phyloP scores from a whole-genome alignment of 345 rosid genomes.

The Kernera saxatilis region DNA sequence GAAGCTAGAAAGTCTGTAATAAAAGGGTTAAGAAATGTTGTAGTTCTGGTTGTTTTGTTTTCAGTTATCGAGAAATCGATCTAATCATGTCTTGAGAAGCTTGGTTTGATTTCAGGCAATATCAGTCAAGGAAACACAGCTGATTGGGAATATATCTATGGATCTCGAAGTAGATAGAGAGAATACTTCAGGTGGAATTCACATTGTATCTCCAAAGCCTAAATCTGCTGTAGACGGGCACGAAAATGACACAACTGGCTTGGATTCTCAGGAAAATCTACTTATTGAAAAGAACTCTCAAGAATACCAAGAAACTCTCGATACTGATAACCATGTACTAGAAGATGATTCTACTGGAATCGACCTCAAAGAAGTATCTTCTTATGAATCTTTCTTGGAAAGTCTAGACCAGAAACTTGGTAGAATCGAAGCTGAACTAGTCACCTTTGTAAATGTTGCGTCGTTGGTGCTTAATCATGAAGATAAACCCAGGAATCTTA shows the following conservation, averaged over 20 bases:
- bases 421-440: constrained; percentile 63
- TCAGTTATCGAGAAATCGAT: background rate
- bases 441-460: constrained; percentile 53
- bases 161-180: constrained; percentile 49
- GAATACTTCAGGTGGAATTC: constrained; percentile 43
- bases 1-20: background rate
- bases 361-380: constrained; percentile 35
- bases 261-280: constrained; percentile 20
- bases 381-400: constrained; percentile 59
- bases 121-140: constrained; percentile 65
- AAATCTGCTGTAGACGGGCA: constrained; percentile 22
- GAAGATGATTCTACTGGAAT: constrained; percentile 31
- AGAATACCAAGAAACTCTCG: constrained; percentile 26
- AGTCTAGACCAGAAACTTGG: constrained; percentile 56
- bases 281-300: constrained; percentile 18
- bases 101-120: constrained; percentile 60
- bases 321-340: background rate
- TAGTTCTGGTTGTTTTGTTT: background rate
- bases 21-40: background rate
- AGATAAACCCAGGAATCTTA: constrained; percentile 46
- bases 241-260: constrained; percentile 5
- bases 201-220: constrained; percentile 56
- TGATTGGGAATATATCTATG: constrained; percentile 58
- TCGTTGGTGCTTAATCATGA: constrained; percentile 41
- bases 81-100: constrained; percentile 8